Conservation (phyloP, 495 filamentous ascomycete species). For the Xylaria nigripes region DNA sequence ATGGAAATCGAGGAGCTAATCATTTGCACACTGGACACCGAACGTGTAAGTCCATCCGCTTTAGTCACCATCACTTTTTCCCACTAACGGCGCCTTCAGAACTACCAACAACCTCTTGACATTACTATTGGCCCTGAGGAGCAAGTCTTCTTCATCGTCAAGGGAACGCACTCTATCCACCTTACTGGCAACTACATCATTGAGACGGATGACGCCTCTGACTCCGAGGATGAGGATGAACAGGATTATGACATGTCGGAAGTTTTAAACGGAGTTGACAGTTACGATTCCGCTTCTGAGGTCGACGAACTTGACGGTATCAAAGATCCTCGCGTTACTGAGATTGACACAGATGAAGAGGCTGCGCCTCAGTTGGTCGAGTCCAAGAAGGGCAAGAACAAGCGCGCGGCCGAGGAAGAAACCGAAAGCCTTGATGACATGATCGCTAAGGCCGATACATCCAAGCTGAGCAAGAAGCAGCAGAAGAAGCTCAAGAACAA, state of each 20-base stretch:
- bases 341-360: slow-evolving; percentile 76
- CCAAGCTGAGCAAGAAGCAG: slow-evolving; percentile 87
- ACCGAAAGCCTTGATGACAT: slow-evolving; percentile 64
- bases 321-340: slow-evolving; percentile 71
- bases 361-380: slow-evolving; percentile 66
- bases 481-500: slow-evolving; percentile 99
- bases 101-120: slow-evolving; percentile 92
- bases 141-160: slow-evolving; percentile 81
- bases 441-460: slow-evolving; percentile 51
- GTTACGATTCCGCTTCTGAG: slow-evolving; percentile 53
- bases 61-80: neutral
- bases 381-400: slow-evolving; percentile 74
- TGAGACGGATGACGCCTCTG: slow-evolving; percentile 45
- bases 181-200: slow-evolving; percentile 92
- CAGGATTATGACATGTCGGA: slow-evolving; percentile 70
- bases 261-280: slow-evolving; percentile 44
- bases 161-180: slow-evolving; percentile 80
- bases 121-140: slow-evolving; percentile 81
- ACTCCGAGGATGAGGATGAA: slow-evolving; percentile 57
- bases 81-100: slow-evolving; percentile 45
- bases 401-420: slow-evolving; percentile 69
- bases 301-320: slow-evolving; percentile 80
- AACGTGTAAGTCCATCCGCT: slow-evolving; percentile 33
- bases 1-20: slow-evolving; percentile 70
- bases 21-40: slow-evolving; percentile 86